Percentiles rank a stretch among this genome's conserved stretches.
phyloP scores from a whole-genome alignment of 2,329 filamentous ascomycete genomes.

The Cordyceps cicadae region DNA sequence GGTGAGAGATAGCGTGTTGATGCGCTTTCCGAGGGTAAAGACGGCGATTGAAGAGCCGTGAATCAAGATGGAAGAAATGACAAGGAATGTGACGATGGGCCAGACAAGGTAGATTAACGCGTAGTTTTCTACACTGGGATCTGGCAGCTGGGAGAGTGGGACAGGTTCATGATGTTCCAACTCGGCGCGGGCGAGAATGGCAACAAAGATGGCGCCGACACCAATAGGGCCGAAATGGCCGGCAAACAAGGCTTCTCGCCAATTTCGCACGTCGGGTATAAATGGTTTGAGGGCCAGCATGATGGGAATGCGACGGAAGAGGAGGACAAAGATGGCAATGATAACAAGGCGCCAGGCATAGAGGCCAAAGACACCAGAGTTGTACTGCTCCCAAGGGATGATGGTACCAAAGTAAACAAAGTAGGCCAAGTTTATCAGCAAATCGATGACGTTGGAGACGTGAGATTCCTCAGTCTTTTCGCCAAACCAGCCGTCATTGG shows the following conservation, averaged over 20 bases:
- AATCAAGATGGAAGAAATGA: constrained; percentile 88
- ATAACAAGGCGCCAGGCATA: constrained; percentile 87
- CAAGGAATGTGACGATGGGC: constrained; percentile 91
- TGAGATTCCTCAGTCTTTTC: constrained; percentile 98
- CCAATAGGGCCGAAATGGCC: constrained; percentile 97
- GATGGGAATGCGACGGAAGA: constrained; percentile 91
- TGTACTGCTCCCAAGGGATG: constrained; percentile 91
- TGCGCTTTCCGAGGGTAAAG: constrained; percentile 93
- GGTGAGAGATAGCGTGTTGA: constrained; percentile 91
- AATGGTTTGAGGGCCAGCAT: constrained; percentile 87
- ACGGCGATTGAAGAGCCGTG: constrained; percentile 98
- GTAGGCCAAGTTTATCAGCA: constrained; percentile 93
- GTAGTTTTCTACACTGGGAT: constrained; percentile 47
- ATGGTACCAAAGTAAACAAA: constrained; percentile 98
- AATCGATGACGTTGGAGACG: constrained; percentile 97
- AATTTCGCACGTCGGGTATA: constrained; percentile 96
- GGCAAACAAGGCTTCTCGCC: constrained; percentile 93
- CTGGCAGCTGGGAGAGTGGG: constrained; percentile 57
- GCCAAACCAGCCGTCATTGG: constrained; percentile 97
- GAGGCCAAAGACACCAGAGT: constrained; percentile 63
- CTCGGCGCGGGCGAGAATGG: constrained; percentile 88
- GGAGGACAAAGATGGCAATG: constrained; percentile 83
- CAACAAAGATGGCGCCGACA: constrained; percentile 91
- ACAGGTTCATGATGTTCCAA: constrained; percentile 69
- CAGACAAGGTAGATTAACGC: constrained; percentile 79